Conservation (phyloP, 176 grass and related monocot species). For the Bothriochloa decipiens region DNA sequence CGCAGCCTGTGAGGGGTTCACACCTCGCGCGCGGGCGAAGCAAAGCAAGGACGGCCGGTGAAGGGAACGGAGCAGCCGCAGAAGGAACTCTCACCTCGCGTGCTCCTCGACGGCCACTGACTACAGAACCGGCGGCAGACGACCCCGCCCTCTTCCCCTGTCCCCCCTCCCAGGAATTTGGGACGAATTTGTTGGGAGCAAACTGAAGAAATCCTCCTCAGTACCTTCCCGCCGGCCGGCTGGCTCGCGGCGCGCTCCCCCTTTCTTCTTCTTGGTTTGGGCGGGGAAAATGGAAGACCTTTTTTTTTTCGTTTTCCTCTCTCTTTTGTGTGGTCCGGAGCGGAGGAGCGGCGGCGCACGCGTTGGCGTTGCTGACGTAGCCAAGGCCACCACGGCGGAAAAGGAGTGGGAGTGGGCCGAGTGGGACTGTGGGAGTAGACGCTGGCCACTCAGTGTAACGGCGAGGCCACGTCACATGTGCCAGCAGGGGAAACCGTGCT, state of each 20-base stretch:
- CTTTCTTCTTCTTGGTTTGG: conserved; percentile 15
- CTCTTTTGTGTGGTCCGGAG: too few relatives aligned
- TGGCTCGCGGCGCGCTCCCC: neutral
- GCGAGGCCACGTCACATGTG: conserved; percentile 29
- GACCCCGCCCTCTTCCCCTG: neutral
- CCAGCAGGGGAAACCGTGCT: neutral
- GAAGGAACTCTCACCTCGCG: neutral
- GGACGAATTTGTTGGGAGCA: too few relatives aligned
- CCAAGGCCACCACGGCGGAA: neutral
- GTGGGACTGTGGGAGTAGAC: too few relatives aligned
- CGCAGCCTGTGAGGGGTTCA: neutral
- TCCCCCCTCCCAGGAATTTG: neutral
- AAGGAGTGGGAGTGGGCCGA: neutral
- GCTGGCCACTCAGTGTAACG: conserved; percentile 13
- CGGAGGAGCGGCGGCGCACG: neutral
- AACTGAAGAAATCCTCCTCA: too few relatives aligned
- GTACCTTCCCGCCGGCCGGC: too few relatives aligned
- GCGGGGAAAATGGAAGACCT: neutral
- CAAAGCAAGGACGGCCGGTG: neutral
- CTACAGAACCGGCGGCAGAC: neutral
- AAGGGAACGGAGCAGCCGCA: neutral
- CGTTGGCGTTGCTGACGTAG: conserved; percentile 11
- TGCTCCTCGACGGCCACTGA: neutral
- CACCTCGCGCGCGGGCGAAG: neutral
- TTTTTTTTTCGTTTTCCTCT: too few relatives aligned